Conservation (phyloP, 73 alveolate genomes). For the Paramecium caudatum region DNA sequence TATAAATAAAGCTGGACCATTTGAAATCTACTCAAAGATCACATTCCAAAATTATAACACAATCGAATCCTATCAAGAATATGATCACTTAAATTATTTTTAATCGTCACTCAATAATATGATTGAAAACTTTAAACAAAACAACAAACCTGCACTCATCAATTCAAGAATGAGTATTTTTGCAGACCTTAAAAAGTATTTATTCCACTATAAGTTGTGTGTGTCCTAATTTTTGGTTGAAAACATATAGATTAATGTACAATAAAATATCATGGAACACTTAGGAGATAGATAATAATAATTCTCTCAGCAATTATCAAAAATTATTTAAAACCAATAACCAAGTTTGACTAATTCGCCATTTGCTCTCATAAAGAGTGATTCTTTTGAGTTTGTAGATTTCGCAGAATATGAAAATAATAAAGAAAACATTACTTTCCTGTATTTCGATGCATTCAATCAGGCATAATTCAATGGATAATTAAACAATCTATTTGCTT, state of each 20-base stretch:
- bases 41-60: not conserved
- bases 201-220: not conserved
- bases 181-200: constrained; percentile 12
- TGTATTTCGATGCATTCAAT: constrained; percentile 24
- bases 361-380: not conserved
- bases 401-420: not conserved
- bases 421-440: not conserved
- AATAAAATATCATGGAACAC: not conserved
- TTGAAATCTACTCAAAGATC: not conserved
- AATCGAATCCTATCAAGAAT: not conserved
- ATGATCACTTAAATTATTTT: not conserved
- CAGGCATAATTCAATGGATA: not conserved
- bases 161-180: not conserved
- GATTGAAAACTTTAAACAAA: not conserved
- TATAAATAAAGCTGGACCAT: not conserved
- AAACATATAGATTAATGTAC: not conserved
- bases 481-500: not conserved
- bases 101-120: not conserved
- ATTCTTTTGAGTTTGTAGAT: not conserved
- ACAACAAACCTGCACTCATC: not conserved
- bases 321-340: not conserved
- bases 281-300: not conserved
- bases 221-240: not conserved
- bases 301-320: not conserved
- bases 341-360: not conserved